These are phyloP conservation scores for Candida sp. DNA, from an alignment of 1,139 yeast species.

Conservation along the genomic window DNA sequence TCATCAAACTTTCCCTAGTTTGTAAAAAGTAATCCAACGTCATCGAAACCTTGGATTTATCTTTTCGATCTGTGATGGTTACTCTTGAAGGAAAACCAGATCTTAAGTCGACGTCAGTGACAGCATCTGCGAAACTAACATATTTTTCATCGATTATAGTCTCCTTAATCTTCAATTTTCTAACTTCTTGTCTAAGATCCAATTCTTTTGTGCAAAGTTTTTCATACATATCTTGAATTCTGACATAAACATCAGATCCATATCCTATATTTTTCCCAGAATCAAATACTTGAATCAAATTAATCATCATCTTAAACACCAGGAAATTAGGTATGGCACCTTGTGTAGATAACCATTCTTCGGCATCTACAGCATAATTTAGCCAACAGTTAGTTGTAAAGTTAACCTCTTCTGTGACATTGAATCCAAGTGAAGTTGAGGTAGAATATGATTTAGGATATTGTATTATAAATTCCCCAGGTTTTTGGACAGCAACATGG, in stretches of 20 bases:
- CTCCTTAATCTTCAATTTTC: constrained; percentile 32
- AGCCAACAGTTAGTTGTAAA: constrained; percentile 64
- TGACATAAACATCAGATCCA: constrained; percentile 23
- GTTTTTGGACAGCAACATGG: constrained; percentile 47
- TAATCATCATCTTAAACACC: constrained; percentile 42
- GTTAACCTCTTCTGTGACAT: constrained; percentile 51
- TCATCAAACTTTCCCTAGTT: constrained; percentile 12
- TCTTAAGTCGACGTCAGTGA: constrained; percentile 51
- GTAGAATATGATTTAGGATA: constrained; percentile 55
- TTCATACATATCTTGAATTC: constrained; percentile 29
- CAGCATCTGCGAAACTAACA: constrained; percentile 24
- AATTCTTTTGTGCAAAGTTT: constrained; percentile 37
- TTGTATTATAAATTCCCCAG: constrained; percentile 59
- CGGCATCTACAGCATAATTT: constrained; percentile 43
- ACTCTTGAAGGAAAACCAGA: constrained; percentile 54
- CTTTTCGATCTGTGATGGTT: constrained; percentile 27
- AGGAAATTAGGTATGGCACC: constrained; percentile 50
- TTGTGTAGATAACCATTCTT: constrained; percentile 52
- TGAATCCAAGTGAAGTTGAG: constrained; percentile 51
- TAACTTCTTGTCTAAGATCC: constrained; percentile 30
- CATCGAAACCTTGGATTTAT: constrained; percentile 29
- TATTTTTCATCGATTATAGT: constrained; percentile 29
- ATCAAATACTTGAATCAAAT: constrained; percentile 43
- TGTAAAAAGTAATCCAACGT: constrained; percentile 45
- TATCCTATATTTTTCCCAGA: constrained; percentile 24